A percentile compares a stretch with the other conserved stretches of the same genome.
These are phyloP conservation scores for Leonotis leonurus DNA, from an alignment of 257 asterid genomes.

Conservation along the genomic window DNA sequence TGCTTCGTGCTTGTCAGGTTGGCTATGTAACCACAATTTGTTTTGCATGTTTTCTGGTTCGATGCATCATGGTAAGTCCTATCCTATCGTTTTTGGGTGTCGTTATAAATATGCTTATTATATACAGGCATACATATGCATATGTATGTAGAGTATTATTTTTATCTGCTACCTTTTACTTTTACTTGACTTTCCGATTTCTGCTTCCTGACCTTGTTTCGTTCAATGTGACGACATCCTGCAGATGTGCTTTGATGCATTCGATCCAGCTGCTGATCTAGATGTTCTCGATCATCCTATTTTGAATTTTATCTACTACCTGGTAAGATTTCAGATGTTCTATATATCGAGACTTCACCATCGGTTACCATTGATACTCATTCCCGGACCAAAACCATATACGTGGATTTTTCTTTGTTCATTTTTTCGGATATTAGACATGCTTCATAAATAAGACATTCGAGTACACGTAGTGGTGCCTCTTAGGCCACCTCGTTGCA, in stretches of 20 bases:
- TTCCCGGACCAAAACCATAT: not conserved
- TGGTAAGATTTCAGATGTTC: constrained; percentile 39
- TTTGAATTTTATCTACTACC: constrained; percentile 66
- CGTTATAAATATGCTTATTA: not conserved
- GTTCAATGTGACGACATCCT: not conserved
- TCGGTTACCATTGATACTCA: not conserved
- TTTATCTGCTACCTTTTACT: not conserved
- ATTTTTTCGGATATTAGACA: not conserved
- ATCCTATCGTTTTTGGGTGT: not conserved
- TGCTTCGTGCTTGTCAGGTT: constrained; percentile 49
- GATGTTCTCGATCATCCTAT: constrained; percentile 87
- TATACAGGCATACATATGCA: not conserved
- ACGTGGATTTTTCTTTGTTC: not conserved
- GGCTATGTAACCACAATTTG: constrained; percentile 98
- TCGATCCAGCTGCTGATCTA: constrained; percentile 80
- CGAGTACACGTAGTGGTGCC: not conserved
- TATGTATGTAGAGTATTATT: not conserved
- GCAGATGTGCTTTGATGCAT: constrained; percentile 87
- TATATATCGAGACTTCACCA: not conserved
- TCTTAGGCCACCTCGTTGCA: not conserved
- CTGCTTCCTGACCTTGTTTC: constrained; percentile 13
- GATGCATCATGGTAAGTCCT: constrained; percentile 88
- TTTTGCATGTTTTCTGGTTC: constrained; percentile 73
- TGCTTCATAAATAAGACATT: no score
- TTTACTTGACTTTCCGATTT: not conserved